phyloP scores from a whole-genome alignment of 2,329 filamentous ascomycete species.

The Ophiosphaerella herpotricha region DNA sequence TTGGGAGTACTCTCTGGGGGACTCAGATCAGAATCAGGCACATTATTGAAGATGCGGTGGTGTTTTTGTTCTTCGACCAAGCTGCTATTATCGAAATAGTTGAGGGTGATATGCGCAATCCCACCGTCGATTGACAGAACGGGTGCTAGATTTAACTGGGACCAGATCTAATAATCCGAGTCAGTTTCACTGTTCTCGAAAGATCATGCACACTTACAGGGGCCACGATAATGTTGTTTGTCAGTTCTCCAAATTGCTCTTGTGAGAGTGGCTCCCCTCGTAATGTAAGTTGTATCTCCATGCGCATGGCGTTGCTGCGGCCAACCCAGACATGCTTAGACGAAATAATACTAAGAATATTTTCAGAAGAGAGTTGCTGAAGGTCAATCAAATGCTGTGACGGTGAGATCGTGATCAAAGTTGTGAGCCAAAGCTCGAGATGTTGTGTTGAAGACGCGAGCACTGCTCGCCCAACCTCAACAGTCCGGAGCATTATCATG shows the following conservation, averaged over 20 bases:
- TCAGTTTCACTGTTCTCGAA: conserved; percentile 1
- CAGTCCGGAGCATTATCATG: conserved; percentile 26
- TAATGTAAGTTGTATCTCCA: conserved; percentile 32
- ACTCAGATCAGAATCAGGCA: conserved; percentile 31
- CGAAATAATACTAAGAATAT: conserved; percentile 23
- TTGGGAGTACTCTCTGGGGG: conserved; percentile 35
- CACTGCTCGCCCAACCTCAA: conserved; percentile 44
- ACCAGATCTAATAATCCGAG: conserved; percentile 36
- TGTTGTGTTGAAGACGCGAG: conserved; percentile 26
- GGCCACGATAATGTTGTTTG: conserved; percentile 30
- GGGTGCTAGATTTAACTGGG: conserved; percentile 35
- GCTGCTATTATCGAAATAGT: conserved; percentile 11
- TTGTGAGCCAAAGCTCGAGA: conserved; percentile 43
- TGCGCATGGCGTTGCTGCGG: conserved; percentile 37
- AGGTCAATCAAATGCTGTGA: conserved; percentile 29
- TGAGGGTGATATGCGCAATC: conserved; percentile 28
- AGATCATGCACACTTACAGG: conserved; percentile 24
- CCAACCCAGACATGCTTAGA: conserved; percentile 40
- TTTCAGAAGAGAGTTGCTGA: conserved; percentile 18
- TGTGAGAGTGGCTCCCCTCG: conserved; percentile 29
- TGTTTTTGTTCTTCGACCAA: conserved; percentile 8
- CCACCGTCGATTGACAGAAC: conserved; percentile 16
- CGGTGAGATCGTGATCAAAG: conserved; percentile 42
- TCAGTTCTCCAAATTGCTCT: conserved; percentile 24
- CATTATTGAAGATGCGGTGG: conserved; percentile 29